Evolutionary conservation across 306 rosid species (phyloP), one percentile per base, ranked within the genome.

Genomic region (Begonia masoniana): DNA sequence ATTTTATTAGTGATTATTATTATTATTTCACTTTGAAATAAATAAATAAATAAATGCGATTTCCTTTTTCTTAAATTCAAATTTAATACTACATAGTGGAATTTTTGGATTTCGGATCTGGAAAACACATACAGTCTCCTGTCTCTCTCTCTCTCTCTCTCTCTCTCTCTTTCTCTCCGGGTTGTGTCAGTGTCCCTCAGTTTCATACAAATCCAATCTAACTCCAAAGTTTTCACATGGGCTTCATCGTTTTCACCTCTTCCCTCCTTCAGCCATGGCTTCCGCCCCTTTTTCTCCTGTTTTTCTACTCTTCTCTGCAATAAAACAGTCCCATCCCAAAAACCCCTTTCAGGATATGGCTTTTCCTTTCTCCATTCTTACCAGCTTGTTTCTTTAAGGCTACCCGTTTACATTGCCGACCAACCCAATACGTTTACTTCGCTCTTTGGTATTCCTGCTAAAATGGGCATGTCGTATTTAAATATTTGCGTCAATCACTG

Each of bases 201-300:
- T 31, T 31, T 31, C 39, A 5, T 31, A 31, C 39, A 31, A 23
- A 21, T 43, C 50, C 54, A 50, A 50, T 60, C 56, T 35, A 41
- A 1, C 16, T 15, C 41, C 55, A 9, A 60, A 50, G 16, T 50
- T n/a, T 60, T n/a, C 56, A 60, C 17, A 60, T 60, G 65, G 65
- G 42, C 52, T 41, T 7, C 42, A 36, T 51, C 57, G n/a, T 60
- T 51, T 50, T 60, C 65, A 15, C 52, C 42, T 50, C 10, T 14
- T 21, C 41, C 57, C 41, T 41, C 21, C 23, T 49, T 12, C 49
- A 46, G 17, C 64, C 64, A 41, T 60, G 57, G 50, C 1, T 50
- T 13, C 50, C 54, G 42, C 42, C 41, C 19, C 11, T 41, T 39
- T 60, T 49, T 39, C 55, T 60, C 50, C 56, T 54, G 8, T 35